phyloP scores from a whole-genome alignment of 202 grass and related monocot genomes.

The Carex arenaria region DNA sequence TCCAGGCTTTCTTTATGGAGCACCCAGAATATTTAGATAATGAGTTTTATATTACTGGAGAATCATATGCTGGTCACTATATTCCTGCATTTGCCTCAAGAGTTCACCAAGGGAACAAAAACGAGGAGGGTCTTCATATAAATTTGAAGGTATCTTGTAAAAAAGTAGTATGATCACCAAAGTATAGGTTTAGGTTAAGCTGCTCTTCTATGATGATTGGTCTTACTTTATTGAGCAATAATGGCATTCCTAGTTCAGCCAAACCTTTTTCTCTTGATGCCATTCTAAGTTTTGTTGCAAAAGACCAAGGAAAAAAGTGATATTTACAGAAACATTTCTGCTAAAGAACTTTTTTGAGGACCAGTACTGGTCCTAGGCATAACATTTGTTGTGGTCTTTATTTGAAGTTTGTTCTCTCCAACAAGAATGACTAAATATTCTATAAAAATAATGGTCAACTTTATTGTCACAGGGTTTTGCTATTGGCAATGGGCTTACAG shows the following conservation, averaged over 20 bases:
- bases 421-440: neutral
- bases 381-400: neutral
- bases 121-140: slow-evolving; percentile 78
- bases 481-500: slow-evolving; percentile 83
- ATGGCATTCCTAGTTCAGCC: neutral
- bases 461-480: slow-evolving; percentile 68
- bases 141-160: slow-evolving; percentile 65
- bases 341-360: neutral
- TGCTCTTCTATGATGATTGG: slow-evolving; percentile 2
- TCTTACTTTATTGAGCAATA: neutral
- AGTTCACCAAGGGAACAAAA: slow-evolving; percentile 80
- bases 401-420: neutral
- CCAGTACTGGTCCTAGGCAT: neutral
- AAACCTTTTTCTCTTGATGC: neutral
- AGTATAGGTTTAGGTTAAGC: neutral
- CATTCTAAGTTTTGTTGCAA: neutral
- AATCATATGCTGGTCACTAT: slow-evolving; percentile 95
- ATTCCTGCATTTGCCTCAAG: slow-evolving; percentile 89
- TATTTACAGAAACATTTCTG: neutral
- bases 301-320: neutral
- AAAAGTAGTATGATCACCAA: neutral
- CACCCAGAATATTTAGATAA: slow-evolving; percentile 62
- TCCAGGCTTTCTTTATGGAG: slow-evolving; percentile 68
- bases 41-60: slow-evolving; percentile 91
- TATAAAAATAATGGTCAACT: neutral